A percentile compares a stretch with the other conserved stretches of the same genome.
phyloP scores from a whole-genome alignment of 2,329 filamentous ascomycete species.

The Stenocarpella maydis region DNA sequence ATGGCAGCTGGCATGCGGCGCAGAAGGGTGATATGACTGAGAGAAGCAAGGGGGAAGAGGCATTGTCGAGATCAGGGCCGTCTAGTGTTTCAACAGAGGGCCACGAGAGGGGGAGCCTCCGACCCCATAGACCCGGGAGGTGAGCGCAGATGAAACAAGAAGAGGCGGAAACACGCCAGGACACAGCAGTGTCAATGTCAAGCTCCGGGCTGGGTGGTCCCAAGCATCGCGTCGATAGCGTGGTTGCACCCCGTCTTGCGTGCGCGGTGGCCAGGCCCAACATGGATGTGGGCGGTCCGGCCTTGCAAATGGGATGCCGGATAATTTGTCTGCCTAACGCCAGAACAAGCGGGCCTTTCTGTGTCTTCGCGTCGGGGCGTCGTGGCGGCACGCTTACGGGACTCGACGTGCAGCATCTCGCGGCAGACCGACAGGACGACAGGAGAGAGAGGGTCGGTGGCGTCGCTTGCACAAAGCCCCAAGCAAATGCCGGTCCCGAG shows the following conservation, averaged over 20 bases:
- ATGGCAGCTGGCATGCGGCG: conserved; percentile 20
- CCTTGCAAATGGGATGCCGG: conserved; percentile 23
- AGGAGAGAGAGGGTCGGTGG: conserved; percentile 16
- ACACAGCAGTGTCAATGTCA: background rate
- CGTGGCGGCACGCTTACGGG: conserved; percentile 16
- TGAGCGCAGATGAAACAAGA: conserved; percentile 23
- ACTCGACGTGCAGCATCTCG: background rate
- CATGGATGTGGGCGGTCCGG: conserved; percentile 19
- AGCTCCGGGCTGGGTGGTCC: conserved; percentile 5
- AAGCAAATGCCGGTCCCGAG: conserved; percentile 19
- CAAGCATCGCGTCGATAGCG: conserved; percentile 19
- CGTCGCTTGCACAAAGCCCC: conserved; percentile 7
- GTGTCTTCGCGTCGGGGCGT: conserved; percentile 5
- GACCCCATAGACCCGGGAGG: conserved; percentile 13
- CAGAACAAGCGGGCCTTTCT: conserved; percentile 18
- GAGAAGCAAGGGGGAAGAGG: background rate
- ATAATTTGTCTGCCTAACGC: conserved; percentile 27
- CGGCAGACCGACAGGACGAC: background rate
- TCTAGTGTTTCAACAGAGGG: conserved; percentile 10
- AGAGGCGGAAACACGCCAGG: background rate
- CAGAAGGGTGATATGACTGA: conserved; percentile 1
- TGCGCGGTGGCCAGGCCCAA: conserved; percentile 8
- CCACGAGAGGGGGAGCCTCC: background rate
- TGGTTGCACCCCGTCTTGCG: background rate
- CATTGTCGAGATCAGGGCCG: conserved; percentile 4